phyloP scores from a whole-genome alignment of 306 rosid genomes.

The Senna tora region DNA sequence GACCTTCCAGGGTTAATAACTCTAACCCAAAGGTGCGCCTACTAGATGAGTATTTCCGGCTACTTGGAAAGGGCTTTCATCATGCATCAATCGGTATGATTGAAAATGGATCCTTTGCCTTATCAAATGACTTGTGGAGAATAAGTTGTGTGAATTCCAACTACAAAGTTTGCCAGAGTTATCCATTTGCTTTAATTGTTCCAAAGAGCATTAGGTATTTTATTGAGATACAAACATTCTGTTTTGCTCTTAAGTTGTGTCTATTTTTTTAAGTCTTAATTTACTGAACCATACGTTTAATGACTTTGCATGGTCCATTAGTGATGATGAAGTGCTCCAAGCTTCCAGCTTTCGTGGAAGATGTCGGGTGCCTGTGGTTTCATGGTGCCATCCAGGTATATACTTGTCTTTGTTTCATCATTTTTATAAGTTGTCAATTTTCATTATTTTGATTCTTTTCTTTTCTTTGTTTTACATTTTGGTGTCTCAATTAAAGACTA shows the following conservation, averaged over 20 bases:
- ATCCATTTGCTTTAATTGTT: constrained; percentile 93
- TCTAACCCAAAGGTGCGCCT: constrained; percentile 79
- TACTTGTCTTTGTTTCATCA: constrained; percentile 15
- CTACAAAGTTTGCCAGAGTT: constrained; percentile 78
- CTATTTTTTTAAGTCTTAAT: constrained; percentile 34
- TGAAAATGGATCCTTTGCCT: constrained; percentile 75
- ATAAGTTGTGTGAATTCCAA: constrained; percentile 75
- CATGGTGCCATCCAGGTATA: constrained; percentile 94
- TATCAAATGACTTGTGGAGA: constrained; percentile 88
- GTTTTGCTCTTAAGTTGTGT: constrained; percentile 24
- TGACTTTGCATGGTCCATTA: constrained; percentile 44
- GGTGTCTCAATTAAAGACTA: constrained; percentile 21
- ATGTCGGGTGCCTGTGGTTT: constrained; percentile 86
- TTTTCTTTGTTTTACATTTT: constrained; percentile 34
- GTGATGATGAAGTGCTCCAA: constrained; percentile 88
- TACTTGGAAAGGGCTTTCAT: constrained; percentile 68
- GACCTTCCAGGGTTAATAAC: constrained; percentile 74
- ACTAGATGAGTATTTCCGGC: constrained; percentile 89
- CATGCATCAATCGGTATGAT: constrained; percentile 64
- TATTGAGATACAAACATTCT: constrained; percentile 37
- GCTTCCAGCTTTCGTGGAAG: constrained; percentile 90
- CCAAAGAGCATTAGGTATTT: constrained; percentile 77
- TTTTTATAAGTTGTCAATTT: constrained; percentile 24
- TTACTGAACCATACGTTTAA: constrained; percentile 30
- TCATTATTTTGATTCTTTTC: constrained; percentile 24